A percentile compares a stretch with the other conserved stretches of the same genome.
Evolutionary conservation across 2,329 filamentous ascomycete genomes (phyloP).

Genomic region (Phaeosphaeriaceae sp.): DNA sequence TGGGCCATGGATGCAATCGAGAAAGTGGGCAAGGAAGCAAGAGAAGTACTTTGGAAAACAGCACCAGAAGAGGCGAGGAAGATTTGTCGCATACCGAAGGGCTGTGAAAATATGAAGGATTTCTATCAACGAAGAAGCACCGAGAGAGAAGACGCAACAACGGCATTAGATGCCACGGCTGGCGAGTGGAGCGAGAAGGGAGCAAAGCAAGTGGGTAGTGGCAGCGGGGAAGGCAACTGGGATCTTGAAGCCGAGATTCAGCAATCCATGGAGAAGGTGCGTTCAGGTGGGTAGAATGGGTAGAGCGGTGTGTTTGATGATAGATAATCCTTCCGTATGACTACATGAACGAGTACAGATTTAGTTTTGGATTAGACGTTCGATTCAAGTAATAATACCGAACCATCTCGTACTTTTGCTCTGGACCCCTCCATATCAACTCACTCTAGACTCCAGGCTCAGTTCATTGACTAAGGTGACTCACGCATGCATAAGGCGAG

Average conservation of each 20-base stretch:
- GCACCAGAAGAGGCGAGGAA: constrained; percentile 61
- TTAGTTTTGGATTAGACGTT: too few species aligned
- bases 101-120: constrained; percentile 60
- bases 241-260: constrained; percentile 20
- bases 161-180: constrained; percentile 33
- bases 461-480: neutral
- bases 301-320: neutral
- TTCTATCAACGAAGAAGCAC: constrained; percentile 30
- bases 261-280: neutral
- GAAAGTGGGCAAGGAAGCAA: constrained; percentile 80
- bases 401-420: neutral
- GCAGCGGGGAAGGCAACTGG: constrained; percentile 33
- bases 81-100: constrained; percentile 67
- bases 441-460: neutral
- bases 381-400: too few species aligned
- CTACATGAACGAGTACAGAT: neutral
- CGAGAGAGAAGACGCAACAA: constrained; percentile 23
- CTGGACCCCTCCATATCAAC: neutral
- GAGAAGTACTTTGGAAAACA: constrained; percentile 85
- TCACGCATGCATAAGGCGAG: constrained; percentile 4
- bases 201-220: constrained; percentile 32
- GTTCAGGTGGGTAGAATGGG: neutral
- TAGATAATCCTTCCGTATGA: neutral
- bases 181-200: constrained; percentile 43
- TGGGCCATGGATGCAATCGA: constrained; percentile 92